These are phyloP conservation scores for Lachancea quebecensis DNA, from an alignment of 805 yeast genomes.

Conservation along the genomic window DNA sequence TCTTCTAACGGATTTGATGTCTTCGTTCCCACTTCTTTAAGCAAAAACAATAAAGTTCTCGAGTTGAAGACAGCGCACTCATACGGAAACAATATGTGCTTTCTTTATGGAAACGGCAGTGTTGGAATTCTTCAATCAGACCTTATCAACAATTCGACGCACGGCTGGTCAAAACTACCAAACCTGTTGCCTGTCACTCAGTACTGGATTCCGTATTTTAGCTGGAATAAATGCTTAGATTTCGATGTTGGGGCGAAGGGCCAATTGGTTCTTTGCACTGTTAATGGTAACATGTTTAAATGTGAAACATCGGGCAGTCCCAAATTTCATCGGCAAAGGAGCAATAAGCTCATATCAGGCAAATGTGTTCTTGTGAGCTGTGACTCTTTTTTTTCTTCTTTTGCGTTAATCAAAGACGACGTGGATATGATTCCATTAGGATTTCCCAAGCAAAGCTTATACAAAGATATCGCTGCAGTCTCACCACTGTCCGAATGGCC, in stretches of 20 bases:
- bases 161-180: conserved; percentile 32
- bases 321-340: conserved; percentile 18
- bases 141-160: conserved; percentile 13
- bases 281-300: conserved; percentile 60
- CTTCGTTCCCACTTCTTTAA: conserved; percentile 32
- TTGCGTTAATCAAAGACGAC: conserved; percentile 62
- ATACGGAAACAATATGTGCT: conserved; percentile 38
- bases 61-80: conserved; percentile 28
- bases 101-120: conserved; percentile 57
- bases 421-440: conserved; percentile 50
- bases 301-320: conserved; percentile 5
- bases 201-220: conserved; percentile 56
- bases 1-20: conserved; percentile 24
- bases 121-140: conserved; percentile 28
- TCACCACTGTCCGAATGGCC: conserved; percentile 37
- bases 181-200: conserved; percentile 40
- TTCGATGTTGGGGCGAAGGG: conserved; percentile 66
- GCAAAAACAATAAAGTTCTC: conserved; percentile 25
- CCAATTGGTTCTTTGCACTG: conserved; percentile 57
- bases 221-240: conserved; percentile 45
- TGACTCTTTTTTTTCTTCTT: conserved; percentile 57
- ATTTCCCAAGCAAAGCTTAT: conserved; percentile 40
- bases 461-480: conserved; percentile 46
- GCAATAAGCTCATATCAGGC: conserved; percentile 33
- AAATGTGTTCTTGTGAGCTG: conserved; percentile 47